phyloP scores from a whole-genome alignment of 176 grass and related monocot species.

The Eleusine coracana region DNA sequence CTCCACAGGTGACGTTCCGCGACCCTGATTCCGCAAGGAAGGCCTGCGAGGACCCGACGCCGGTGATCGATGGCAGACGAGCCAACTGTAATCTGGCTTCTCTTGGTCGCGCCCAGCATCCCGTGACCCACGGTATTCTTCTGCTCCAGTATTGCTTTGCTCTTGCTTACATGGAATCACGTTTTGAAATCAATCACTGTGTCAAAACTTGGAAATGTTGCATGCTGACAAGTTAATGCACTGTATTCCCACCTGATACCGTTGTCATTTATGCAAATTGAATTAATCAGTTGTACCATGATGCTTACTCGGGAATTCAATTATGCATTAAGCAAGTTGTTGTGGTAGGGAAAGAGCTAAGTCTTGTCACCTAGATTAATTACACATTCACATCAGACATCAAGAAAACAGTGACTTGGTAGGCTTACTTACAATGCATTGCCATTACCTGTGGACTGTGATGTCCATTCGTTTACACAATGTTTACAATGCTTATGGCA shows the following conservation, averaged over 20 bases:
- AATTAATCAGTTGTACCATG: not conserved
- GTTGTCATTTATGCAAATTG: not conserved
- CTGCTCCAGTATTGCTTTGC: not conserved
- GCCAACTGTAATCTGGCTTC: constrained; percentile 97
- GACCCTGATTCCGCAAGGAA: constrained; percentile 86
- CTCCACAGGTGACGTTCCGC: constrained; percentile 80
- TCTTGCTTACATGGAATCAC: not conserved
- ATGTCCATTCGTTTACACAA: not conserved
- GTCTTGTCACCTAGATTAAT: constrained; percentile 20
- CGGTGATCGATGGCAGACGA: constrained; percentile 80
- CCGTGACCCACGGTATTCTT: constrained; percentile 44
- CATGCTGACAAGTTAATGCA: not conserved
- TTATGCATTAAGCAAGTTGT: not conserved
- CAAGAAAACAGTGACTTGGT: not conserved
- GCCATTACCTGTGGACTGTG: not conserved
- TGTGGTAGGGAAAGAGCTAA: not conserved
- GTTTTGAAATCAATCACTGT: not conserved
- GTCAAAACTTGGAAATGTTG: not conserved
- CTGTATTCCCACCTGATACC: not conserved
- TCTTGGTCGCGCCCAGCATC: constrained; percentile 73
- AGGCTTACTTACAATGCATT: not conserved
- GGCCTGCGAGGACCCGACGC: constrained; percentile 73
- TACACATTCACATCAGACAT: not conserved
- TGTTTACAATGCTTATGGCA: not conserved
- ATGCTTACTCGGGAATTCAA: constrained; percentile 10